Percentiles rank a stretch among this genome's conserved stretches.
phyloP scores from a whole-genome alignment of 257 asterid genomes.

The Agastache rugosa region DNA sequence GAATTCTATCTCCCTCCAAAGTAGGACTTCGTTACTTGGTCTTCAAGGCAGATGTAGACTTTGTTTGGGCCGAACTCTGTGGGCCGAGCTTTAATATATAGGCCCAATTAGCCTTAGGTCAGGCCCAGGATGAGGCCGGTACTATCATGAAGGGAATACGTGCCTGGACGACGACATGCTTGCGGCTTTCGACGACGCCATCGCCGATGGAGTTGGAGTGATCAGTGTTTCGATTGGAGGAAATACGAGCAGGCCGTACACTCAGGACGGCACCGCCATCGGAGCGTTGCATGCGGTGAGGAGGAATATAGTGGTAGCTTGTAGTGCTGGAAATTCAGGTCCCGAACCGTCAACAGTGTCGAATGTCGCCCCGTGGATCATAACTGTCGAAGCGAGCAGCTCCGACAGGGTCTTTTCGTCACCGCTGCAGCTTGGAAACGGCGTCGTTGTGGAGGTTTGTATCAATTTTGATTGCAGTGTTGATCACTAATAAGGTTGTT shows the following conservation, averaged over 20 bases:
- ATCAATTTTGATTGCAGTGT: neutral
- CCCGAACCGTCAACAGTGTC: constrained; percentile 37
- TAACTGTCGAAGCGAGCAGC: constrained; percentile 54
- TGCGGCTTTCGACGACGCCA: constrained; percentile 58
- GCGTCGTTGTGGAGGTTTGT: constrained; percentile 39
- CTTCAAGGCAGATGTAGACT: no score
- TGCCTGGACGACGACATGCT: constrained; percentile 45
- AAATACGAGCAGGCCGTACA: constrained; percentile 25
- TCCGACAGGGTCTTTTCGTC: constrained; percentile 44
- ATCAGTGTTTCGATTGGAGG: constrained; percentile 45
- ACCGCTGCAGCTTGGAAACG: constrained; percentile 45
- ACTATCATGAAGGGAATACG: constrained; percentile 1
- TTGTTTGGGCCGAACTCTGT: no score
- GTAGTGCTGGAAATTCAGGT: constrained; percentile 52
- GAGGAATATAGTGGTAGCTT: constrained; percentile 42
- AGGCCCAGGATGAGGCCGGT: no score
- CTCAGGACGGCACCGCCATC: constrained; percentile 33
- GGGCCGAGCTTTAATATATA: no score
- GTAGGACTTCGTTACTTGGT: no score
- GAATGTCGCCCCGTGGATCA: constrained; percentile 54
- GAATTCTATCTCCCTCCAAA: no score
- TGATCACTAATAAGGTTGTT: neutral
- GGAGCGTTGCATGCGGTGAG: constrained; percentile 48
- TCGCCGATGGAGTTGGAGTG: constrained; percentile 52
- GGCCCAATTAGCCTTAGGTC: no score